Conservation (phyloP, 768 basidiomycete genomes). For the Lactarius sp. region DNA sequence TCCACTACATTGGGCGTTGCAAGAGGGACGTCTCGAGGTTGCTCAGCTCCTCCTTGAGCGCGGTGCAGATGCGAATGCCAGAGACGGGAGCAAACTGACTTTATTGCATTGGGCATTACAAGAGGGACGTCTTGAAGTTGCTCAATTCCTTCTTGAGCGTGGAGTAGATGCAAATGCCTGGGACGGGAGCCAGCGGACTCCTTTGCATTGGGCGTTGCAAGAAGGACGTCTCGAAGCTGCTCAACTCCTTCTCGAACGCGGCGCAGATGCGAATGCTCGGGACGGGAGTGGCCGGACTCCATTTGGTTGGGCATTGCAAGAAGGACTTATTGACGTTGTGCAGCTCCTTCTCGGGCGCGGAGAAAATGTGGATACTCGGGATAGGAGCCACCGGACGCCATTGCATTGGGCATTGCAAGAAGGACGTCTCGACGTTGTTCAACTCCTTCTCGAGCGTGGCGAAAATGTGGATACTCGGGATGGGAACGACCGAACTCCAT, state of each 20-base stretch:
- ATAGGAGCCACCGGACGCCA: background rate
- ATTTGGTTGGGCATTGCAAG: background rate
- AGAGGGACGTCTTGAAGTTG: background rate
- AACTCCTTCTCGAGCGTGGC: background rate
- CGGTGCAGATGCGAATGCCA: background rate
- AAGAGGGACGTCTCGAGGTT: background rate
- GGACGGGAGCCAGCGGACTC: background rate
- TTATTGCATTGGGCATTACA: background rate
- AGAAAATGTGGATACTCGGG: background rate
- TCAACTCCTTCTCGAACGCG: background rate
- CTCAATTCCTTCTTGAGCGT: background rate
- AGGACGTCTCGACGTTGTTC: background rate
- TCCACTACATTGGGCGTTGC: background rate
- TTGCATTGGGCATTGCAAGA: background rate
- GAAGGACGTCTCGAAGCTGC: background rate
- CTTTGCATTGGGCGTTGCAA: background rate
- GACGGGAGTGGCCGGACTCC: background rate
- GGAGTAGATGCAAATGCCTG: background rate
- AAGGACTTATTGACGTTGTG: background rate
- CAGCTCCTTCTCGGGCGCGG: background rate
- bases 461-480: background rate
- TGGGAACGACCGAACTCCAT: background rate
- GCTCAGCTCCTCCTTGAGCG: background rate
- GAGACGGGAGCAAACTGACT: background rate
- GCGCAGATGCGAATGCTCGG: background rate